Conservation (phyloP, 2,329 filamentous ascomycete genomes). For the Xylaria sp. region DNA sequence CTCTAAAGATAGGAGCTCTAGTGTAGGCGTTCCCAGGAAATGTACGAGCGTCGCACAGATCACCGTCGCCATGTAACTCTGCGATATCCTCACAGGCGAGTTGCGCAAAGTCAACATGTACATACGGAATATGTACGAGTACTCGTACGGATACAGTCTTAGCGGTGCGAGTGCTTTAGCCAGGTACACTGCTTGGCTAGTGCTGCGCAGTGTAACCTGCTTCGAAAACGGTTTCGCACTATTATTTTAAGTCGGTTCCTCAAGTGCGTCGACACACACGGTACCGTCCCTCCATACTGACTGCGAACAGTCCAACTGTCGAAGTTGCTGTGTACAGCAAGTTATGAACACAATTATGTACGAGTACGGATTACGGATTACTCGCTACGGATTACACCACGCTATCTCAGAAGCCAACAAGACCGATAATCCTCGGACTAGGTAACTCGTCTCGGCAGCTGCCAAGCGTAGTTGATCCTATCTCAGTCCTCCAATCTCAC, state of each 20-base stretch:
- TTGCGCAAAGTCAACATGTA: not conserved
- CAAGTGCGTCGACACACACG: not conserved
- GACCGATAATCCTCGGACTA: not conserved
- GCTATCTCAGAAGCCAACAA: too few relatives aligned
- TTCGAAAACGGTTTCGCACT: not conserved
- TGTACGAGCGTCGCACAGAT: too few relatives aligned
- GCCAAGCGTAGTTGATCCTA: not conserved
- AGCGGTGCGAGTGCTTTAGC: not conserved
- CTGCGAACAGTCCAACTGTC: too few relatives aligned
- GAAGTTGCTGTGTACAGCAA: not conserved
- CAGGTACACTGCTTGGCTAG: not conserved
- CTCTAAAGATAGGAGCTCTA: too few relatives aligned
- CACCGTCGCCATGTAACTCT: too few relatives aligned
- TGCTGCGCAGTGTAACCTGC: not conserved
- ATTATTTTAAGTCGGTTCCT: not conserved
- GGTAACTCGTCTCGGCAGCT: not conserved
- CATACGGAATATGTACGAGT: not conserved
- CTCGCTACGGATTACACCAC: not conserved
- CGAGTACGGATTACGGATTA: not conserved
- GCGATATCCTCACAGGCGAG: too few relatives aligned
- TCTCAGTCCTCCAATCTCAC: not conserved
- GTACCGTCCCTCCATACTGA: not conserved
- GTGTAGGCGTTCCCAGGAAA: too few relatives aligned
- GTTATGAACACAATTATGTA: not conserved
- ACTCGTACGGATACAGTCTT: not conserved